Conservation (phyloP, 371 early-diverging fungal species). For the Mortierella sp. region DNA sequence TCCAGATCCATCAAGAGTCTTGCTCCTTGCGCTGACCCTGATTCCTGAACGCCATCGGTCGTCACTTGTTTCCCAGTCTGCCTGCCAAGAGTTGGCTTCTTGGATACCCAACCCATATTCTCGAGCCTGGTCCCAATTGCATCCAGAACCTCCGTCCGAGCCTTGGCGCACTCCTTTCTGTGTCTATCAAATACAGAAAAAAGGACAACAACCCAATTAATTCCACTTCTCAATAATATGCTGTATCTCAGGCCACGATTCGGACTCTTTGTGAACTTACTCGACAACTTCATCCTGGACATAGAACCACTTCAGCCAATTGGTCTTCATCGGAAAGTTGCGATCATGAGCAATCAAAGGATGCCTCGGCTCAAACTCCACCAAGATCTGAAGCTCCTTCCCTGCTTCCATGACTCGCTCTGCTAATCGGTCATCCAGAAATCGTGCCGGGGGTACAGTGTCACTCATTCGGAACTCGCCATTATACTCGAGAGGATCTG, state of each 20-base stretch:
- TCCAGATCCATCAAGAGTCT: not conserved
- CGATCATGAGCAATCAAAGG: conserved; percentile 33
- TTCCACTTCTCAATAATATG: not conserved
- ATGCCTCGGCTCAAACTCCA: conserved; percentile 40
- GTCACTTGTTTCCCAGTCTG: not conserved
- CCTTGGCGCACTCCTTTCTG: conserved; percentile 4
- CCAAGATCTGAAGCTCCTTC: conserved; percentile 45
- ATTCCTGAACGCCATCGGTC: not conserved
- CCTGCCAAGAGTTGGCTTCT: not conserved
- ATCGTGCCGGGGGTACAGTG: conserved; percentile 14
- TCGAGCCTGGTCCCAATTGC: conserved; percentile 21
- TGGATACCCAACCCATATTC: conserved; percentile 28
- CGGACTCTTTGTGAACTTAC: conserved; percentile 13
- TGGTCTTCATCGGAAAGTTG: not conserved
- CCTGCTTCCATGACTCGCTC: conserved; percentile 39
- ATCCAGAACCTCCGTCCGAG: conserved; percentile 18
- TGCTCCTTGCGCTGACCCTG: not conserved
- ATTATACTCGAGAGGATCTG: conserved; percentile 29
- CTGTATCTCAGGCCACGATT: too few relatives aligned
- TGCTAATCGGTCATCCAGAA: conserved; percentile 26
- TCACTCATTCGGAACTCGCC: conserved; percentile 30
- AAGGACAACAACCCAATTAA: not conserved
- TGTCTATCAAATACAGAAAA: not conserved
- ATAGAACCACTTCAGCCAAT: conserved; percentile 42
- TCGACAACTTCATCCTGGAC: conserved; percentile 22